A percentile compares a stretch with the other conserved stretches of the same genome.
phyloP scores from a whole-genome alignment of 108 stramenopile species.

The Parmales sp. region DNA sequence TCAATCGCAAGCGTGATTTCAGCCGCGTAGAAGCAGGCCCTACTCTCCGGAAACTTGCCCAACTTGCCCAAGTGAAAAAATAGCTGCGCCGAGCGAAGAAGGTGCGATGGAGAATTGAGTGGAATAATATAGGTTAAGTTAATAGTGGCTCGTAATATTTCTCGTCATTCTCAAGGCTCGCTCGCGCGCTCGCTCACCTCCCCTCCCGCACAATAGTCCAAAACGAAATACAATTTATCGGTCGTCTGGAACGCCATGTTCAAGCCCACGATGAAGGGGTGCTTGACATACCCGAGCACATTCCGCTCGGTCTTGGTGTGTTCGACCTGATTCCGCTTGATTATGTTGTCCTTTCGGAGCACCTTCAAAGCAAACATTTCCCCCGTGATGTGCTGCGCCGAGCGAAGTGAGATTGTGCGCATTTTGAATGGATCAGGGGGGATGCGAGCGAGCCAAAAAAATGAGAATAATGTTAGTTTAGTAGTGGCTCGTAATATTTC shows the following conservation, averaged over 20 bases:
- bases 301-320: slow-evolving; percentile 95
- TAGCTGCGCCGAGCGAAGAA: slow-evolving; percentile 36
- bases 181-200: too few species aligned
- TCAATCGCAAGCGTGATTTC: slow-evolving; percentile 90
- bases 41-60: slow-evolving; percentile 78
- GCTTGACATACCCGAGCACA: slow-evolving; percentile 89
- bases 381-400: slow-evolving; percentile 48
- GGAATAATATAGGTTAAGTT: too few species aligned
- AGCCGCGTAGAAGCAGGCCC: slow-evolving; percentile 92
- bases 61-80: slow-evolving; percentile 92
- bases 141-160: too few species aligned
- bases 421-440: too few species aligned
- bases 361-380: slow-evolving; percentile 89
- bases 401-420: too few species aligned
- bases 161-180: too few species aligned
- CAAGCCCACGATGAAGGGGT: slow-evolving; percentile 97
- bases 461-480: too few species aligned
- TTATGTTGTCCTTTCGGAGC: slow-evolving; percentile 87
- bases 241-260: slow-evolving; percentile 97
- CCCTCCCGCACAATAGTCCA: slow-evolving; percentile 96
- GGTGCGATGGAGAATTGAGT: background rate
- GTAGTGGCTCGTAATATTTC: too few species aligned
- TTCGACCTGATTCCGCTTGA: slow-evolving; percentile 93
- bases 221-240: slow-evolving; percentile 91
- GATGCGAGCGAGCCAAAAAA: too few species aligned